Evolutionary conservation across 345 rosid species (phyloP).

Genomic region (Lenwebbia sp.): DNA sequence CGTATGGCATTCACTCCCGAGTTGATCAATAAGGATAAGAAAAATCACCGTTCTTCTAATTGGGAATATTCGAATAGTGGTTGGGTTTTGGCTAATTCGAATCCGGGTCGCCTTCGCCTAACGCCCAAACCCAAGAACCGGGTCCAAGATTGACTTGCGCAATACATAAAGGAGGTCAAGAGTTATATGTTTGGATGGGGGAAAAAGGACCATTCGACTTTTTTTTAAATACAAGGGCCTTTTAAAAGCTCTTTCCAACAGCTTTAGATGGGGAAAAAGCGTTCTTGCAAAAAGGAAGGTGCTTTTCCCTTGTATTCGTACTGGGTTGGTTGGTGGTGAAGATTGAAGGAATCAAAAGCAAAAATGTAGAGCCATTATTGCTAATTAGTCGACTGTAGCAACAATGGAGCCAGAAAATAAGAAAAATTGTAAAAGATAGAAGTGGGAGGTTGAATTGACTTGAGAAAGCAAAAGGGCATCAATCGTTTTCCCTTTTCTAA

Average conservation of each 20-base stretch:
- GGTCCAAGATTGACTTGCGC: background rate
- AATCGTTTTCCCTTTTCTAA: background rate
- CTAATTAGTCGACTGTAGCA: background rate
- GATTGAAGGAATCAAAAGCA: background rate
- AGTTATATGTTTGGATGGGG: background rate
- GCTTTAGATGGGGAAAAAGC: background rate
- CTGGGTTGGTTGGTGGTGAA: background rate
- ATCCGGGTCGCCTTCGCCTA: background rate
- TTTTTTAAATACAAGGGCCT: background rate
- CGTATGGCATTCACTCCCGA: background rate
- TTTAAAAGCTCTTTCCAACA: background rate
- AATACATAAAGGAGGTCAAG: background rate
- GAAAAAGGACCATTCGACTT: background rate
- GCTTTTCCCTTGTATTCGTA: background rate
- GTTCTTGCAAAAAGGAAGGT: background rate
- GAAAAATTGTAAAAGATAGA: background rate
- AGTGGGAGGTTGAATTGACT: background rate
- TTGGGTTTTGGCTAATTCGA: background rate
- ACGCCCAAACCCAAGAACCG: background rate
- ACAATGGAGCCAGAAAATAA: background rate
- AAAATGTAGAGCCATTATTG: background rate
- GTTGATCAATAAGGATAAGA: background rate
- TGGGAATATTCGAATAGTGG: background rate
- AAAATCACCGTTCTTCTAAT: background rate
- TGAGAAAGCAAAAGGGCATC: background rate